Evolutionary conservation across 208 protist genomes (phyloP).

Genomic region (Crithidia sp.): DNA sequence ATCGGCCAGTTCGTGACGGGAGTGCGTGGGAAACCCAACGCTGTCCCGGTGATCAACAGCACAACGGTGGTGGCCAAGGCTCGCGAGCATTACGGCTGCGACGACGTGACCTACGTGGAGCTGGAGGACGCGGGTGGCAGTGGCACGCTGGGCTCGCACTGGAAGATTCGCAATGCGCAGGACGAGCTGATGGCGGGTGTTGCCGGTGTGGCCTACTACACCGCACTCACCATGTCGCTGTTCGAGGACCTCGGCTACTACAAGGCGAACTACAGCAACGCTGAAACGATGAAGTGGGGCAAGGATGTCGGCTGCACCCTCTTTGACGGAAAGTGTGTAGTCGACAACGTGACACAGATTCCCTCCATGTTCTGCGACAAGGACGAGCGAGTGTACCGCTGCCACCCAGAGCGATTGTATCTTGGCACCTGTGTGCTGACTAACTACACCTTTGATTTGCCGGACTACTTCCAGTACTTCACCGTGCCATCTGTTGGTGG

Average conservation of each 20-base stretch:
- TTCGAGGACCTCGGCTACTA: constrained; percentile 89
- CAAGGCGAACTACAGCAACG: constrained; percentile 50
- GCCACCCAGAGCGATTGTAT: constrained; percentile 31
- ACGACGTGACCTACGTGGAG: constrained; percentile 54
- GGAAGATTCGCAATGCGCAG: constrained; percentile 76
- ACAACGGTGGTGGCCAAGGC: constrained; percentile 40
- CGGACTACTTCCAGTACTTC: constrained; percentile 59
- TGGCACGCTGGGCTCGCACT: constrained; percentile 70
- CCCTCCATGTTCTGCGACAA: constrained; percentile 59
- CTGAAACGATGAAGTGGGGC: constrained; percentile 76
- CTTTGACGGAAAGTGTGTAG: constrained; percentile 41
- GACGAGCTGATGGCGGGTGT: constrained; percentile 86
- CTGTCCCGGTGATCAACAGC: constrained; percentile 31
- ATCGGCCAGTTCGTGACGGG: constrained; percentile 13
- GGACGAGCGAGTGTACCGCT: constrained; percentile 29
- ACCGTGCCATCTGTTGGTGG: constrained; percentile 9
- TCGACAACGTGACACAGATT: constrained; percentile 30
- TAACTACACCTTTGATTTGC: neutral
- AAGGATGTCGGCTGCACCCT: constrained; percentile 62
- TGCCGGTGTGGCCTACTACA: constrained; percentile 52
- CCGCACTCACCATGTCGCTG: constrained; percentile 76
- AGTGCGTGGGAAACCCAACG: constrained; percentile 39
- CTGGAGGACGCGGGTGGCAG: constrained; percentile 71
- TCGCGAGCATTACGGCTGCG: constrained; percentile 72
- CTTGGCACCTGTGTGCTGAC: constrained; percentile 38